Conservation (phyloP, 78 protist genomes). For the Monosiga brevicollis region DNA sequence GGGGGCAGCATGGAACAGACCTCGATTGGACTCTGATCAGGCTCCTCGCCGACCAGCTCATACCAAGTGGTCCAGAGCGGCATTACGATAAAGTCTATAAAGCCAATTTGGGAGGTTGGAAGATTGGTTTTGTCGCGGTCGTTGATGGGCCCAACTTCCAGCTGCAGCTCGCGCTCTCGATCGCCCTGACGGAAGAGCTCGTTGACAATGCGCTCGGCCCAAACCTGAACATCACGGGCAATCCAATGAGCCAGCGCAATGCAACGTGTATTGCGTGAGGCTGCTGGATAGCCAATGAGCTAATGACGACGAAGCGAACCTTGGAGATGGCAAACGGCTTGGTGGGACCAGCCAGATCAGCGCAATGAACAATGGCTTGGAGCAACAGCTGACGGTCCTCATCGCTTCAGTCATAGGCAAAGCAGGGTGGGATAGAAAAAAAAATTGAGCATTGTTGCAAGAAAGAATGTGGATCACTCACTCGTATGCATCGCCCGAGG, state of each 20-base stretch:
- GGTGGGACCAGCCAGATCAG: conserved; percentile 34
- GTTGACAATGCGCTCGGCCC: neutral
- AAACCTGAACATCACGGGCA: neutral
- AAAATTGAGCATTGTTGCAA: neutral
- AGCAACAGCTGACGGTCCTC: neutral
- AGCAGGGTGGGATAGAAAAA: neutral
- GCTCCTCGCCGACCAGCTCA: neutral
- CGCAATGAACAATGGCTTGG: neutral
- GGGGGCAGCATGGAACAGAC: no score
- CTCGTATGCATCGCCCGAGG: no score
- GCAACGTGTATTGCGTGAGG: neutral
- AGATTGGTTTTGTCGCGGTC: neutral
- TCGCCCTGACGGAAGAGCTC: conserved; percentile 54
- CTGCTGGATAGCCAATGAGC: no score
- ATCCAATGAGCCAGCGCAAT: no score
- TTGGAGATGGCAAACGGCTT: conserved; percentile 8
- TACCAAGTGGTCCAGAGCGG: neutral
- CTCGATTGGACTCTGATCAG: no score
- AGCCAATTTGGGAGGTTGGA: neutral
- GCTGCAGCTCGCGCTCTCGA: neutral
- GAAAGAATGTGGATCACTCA: neutral
- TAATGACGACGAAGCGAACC: no score
- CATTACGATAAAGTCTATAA: neutral
- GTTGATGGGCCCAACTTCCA: neutral
- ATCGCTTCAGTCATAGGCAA: neutral